A percentile compares a stretch with the other conserved stretches of the same genome.
These are phyloP conservation scores for Aspergillus sergii DNA, from an alignment of 2,329 filamentous ascomycete genomes.

Conservation along the genomic window DNA sequence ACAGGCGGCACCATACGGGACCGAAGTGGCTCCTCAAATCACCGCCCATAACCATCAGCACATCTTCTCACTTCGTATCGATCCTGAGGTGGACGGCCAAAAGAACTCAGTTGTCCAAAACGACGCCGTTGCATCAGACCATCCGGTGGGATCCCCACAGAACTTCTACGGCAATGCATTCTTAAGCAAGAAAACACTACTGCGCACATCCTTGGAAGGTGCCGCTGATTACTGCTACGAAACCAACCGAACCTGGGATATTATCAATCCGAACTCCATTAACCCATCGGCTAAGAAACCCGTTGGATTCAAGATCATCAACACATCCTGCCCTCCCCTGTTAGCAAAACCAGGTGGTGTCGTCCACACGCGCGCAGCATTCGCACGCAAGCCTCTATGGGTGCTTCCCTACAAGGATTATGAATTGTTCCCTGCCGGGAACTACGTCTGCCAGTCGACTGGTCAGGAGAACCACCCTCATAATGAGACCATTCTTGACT, in stretches of 20 bases:
- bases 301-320: slow-evolving; percentile 31
- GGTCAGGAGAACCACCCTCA: slow-evolving; percentile 37
- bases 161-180: slow-evolving; percentile 68
- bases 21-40: slow-evolving; percentile 82
- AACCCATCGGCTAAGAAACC: slow-evolving; percentile 28
- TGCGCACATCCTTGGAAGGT: slow-evolving; percentile 47
- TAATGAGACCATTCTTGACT: slow-evolving; percentile 48
- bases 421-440: slow-evolving; percentile 62
- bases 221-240: slow-evolving; percentile 55
- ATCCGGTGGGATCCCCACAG: slow-evolving; percentile 65
- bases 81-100: slow-evolving; percentile 81
- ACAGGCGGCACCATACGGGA: slow-evolving; percentile 81
- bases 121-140: neutral
- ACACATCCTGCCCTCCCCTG: slow-evolving; percentile 35
- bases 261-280: slow-evolving; percentile 30
- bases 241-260: slow-evolving; percentile 44
- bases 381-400: slow-evolving; percentile 62
- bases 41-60: slow-evolving; percentile 96
- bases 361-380: slow-evolving; percentile 61
- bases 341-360: slow-evolving; percentile 55
- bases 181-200: slow-evolving; percentile 54
- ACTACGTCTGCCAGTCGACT: slow-evolving; percentile 63
- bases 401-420: slow-evolving; percentile 60
- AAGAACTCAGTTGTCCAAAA: slow-evolving; percentile 69
- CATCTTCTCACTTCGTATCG: slow-evolving; percentile 83